Evolutionary conservation across 192 early-diverging fungal genomes (phyloP).

Genomic region (Rhizoclosmatium globosum): DNA sequence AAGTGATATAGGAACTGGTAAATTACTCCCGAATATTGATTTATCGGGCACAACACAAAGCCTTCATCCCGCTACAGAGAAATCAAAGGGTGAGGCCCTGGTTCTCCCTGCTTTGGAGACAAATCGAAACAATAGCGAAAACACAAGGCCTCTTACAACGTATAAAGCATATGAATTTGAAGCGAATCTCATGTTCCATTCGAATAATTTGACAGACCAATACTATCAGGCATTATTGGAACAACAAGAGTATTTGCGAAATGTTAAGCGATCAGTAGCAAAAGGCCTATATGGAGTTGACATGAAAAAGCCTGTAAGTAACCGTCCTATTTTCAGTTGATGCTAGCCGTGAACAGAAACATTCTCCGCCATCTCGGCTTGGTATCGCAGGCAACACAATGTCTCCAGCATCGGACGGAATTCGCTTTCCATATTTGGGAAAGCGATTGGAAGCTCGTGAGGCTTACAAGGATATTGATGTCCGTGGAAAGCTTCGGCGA

Average conservation of each 20-base stretch:
- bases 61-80: too few relatives aligned
- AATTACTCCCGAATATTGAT: too few relatives aligned
- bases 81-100: too few relatives aligned
- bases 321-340: neutral
- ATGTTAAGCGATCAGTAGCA: neutral
- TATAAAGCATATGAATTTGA: too few relatives aligned
- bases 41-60: too few relatives aligned
- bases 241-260: neutral
- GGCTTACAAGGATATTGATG: neutral
- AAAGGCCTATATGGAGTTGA: constrained; percentile 31
- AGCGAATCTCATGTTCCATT: too few relatives aligned
- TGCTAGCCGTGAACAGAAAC: neutral
- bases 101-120: too few relatives aligned
- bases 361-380: constrained; percentile 15
- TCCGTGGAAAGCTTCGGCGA: neutral
- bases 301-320: constrained; percentile 22
- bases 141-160: too few relatives aligned
- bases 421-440: neutral
- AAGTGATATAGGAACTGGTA: too few relatives aligned
- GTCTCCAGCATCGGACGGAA: neutral
- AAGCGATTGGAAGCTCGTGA: neutral
- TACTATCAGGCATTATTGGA: neutral
- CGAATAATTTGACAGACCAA: too few relatives aligned
- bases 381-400: constrained; percentile 5
- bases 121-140: too few relatives aligned